Evolutionary conservation across 2,329 filamentous ascomycete species (phyloP), one percentile per base, ranked within the genome.

Genomic region (Huntiella bhutanensis): DNA sequence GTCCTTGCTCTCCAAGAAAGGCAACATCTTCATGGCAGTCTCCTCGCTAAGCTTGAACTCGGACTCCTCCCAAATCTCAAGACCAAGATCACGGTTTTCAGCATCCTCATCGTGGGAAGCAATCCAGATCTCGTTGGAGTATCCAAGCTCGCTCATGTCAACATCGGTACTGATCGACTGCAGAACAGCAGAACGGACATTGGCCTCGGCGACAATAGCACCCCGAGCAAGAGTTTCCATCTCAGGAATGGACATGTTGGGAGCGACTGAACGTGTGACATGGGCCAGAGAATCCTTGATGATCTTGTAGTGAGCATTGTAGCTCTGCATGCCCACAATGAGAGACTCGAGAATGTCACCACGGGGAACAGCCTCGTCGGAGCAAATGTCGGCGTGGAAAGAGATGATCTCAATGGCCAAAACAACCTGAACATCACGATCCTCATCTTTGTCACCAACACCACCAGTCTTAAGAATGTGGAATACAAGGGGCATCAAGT

Each of bases 51-150:
- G 64, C 50, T 80, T 65, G 51, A 96, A 80, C 5, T 75, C 80
- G 57, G 88, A 93, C 56, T 95, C 91, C 56, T 93, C 85, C 91
- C 91, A 98, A 33, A 98, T 94, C 10, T 88, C 82, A 44, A 70
- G 73, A 5, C 82, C 88, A 45, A 93, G 68, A 40, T 86, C 83
- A 6, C 71, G 73, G 55, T 96, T 96, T 58, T 96, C 87, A 38
- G 81, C 75, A 15, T 85, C 75, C 54, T 93, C 84, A 53, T 98
- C 91, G 55, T 98, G 87, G 56, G 79, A 88, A 38, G 83, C 83
- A 37, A 98, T 70, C 86, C 86, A 98, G 16, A 98, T 81, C 58
- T 96, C 83, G 51, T 91, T 80, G 3, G 82, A 91, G 56, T 86
- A 91, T 28, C 78, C 73, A 33, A 87, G 68, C 45, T 95, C 87